Evolutionary conservation across 805 yeast genomes (phyloP), one percentile per base, ranked within the genome.

Genomic region (Ogataea kodamae): DNA sequence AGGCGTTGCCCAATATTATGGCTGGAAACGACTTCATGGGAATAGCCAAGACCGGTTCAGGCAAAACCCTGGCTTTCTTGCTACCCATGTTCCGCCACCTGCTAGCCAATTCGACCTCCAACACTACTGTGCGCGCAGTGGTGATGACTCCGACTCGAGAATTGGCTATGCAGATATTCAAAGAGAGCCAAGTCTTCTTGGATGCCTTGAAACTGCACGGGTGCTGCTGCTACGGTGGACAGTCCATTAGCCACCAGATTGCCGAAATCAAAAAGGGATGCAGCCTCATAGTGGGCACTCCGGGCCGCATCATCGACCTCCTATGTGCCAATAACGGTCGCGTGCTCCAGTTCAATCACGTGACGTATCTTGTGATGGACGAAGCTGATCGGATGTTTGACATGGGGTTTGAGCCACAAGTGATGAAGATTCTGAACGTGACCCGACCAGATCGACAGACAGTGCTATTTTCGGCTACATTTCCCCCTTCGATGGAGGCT

Each of bases 351-450:
- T 64, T 92, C 5, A 62, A 66, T 18, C 63, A 89, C 25, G 77
- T 83, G 5, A 79, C 96, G 0, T 87, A 80, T 56, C 68, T 87
- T n/a, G 94, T 89, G 0, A 63, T 92, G 39, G 98, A 92, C 55
- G 98, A 92, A 54, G 97, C 97, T 1, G 98, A 92, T 59, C 64
- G 98, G 43, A 79, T 92, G 83, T 90, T 90, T 62, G 98, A 92
- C 57, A 66, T 92, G 72, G 98, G 98, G 1, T 92, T 92, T 61
- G 97, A 87, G 49, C 97, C 98, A 0, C 98, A 92, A 54, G 87
- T 92, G 4, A 77, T 74, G 46, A 85, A 86, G 49, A 81, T 92
- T 14, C 67, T 88, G 53, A 67, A 73, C 10, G 81, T 82, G 22
- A 69, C 86, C 3, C 67, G 97, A 30, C 92, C 92, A 0, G 96